Conservation (phyloP, 345 rosid genomes). For the Carallia pectinifolia region DNA sequence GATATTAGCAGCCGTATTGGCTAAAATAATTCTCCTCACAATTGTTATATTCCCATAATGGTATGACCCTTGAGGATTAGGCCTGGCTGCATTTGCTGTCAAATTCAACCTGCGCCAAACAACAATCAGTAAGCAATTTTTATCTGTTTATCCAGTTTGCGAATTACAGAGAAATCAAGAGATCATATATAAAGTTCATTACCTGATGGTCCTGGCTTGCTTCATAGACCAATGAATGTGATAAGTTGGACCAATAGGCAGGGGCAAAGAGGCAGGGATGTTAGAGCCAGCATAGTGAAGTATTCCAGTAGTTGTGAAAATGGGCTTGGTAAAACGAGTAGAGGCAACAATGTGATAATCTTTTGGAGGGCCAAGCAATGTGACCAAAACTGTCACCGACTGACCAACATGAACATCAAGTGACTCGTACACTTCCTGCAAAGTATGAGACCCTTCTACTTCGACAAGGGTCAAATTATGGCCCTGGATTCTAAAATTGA, state of each 20-base stretch:
- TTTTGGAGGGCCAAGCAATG: slow-evolving; percentile 38
- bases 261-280: slow-evolving; percentile 43
- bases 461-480: slow-evolving; percentile 68
- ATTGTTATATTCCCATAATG: slow-evolving; percentile 62
- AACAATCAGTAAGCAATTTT: no score
- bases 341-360: slow-evolving; percentile 78
- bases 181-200: neutral
- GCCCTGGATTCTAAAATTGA: slow-evolving; percentile 83
- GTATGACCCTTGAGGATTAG: slow-evolving; percentile 93
- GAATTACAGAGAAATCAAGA: no score
- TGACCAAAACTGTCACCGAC: slow-evolving; percentile 55
- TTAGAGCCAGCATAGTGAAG: slow-evolving; percentile 70
- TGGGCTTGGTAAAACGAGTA: slow-evolving; percentile 59
- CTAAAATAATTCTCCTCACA: slow-evolving; percentile 42
- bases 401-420: slow-evolving; percentile 86
- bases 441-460: slow-evolving; percentile 83
- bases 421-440: slow-evolving; percentile 62
- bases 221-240: slow-evolving; percentile 80
- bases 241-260: slow-evolving; percentile 66
- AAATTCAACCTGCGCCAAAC: slow-evolving; percentile 50
- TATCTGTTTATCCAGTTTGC: no score
- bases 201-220: slow-evolving; percentile 71
- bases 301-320: slow-evolving; percentile 52
- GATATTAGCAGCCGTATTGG: slow-evolving; percentile 41
- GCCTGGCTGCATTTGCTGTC: slow-evolving; percentile 93